phyloP scores from a whole-genome alignment of 1,139 yeast genomes.

The Suhomyces anneliseae region DNA sequence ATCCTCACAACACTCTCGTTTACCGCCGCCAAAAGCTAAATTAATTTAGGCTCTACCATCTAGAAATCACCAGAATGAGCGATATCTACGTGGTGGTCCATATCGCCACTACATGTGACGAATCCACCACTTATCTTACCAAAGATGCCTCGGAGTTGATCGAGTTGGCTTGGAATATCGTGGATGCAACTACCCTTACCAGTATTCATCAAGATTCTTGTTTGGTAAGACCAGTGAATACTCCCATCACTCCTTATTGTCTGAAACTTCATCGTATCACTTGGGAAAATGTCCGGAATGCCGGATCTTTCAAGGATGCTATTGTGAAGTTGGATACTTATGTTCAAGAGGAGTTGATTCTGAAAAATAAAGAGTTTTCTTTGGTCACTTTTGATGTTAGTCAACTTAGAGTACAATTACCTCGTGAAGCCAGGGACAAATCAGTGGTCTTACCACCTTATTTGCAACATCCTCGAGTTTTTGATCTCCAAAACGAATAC shows the following conservation, averaged over 20 bases:
- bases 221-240: conserved; percentile 61
- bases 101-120: conserved; percentile 69
- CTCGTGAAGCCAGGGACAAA: conserved; percentile 80
- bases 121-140: conserved; percentile 55
- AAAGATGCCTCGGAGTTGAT: conserved; percentile 67
- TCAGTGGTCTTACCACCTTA: conserved; percentile 70
- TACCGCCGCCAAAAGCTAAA: background rate
- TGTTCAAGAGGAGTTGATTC: conserved; percentile 44
- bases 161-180: conserved; percentile 63
- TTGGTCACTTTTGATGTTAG: conserved; percentile 68
- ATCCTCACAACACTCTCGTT: background rate
- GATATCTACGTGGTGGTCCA: conserved; percentile 65
- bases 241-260: conserved; percentile 68
- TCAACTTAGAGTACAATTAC: conserved; percentile 73
- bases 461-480: conserved; percentile 72
- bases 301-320: conserved; percentile 61
- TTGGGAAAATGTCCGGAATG: conserved; percentile 63
- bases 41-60: background rate
- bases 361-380: conserved; percentile 54
- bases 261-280: conserved; percentile 52
- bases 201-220: conserved; percentile 41
- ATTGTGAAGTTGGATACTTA: conserved; percentile 51
- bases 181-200: conserved; percentile 41
- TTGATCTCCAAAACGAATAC: conserved; percentile 75
- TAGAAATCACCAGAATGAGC: conserved; percentile 37